These are phyloP conservation scores for Cryphonectria japonica DNA, from an alignment of 2,329 filamentous ascomycete genomes.

Conservation along the genomic window DNA sequence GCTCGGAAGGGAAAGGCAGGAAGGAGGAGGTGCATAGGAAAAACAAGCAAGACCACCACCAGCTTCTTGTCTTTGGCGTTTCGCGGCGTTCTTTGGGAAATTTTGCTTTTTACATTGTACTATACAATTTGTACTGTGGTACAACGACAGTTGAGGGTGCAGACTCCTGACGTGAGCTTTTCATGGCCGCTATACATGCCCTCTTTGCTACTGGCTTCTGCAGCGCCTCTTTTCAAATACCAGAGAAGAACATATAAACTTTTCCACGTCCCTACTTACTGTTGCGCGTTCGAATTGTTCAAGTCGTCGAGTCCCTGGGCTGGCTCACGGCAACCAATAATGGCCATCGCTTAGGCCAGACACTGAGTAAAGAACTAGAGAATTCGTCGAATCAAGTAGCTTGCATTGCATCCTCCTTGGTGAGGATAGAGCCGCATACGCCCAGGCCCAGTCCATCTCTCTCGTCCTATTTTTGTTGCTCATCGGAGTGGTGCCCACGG, in stretches of 20 bases:
- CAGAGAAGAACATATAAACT: background rate
- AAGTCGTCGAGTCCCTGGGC: background rate
- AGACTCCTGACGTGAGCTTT: background rate
- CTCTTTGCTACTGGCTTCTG: background rate
- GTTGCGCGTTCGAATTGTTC: background rate
- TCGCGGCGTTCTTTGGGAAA: slow-evolving; percentile 9
- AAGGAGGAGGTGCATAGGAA: background rate
- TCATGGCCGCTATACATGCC: background rate
- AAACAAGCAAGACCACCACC: background rate
- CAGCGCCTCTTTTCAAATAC: background rate
- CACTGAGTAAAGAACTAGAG: too few relatives aligned
- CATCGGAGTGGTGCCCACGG: too few relatives aligned
- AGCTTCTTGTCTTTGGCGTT: background rate
- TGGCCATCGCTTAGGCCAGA: too few relatives aligned
- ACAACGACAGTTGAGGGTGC: background rate
- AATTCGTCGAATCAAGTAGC: too few relatives aligned
- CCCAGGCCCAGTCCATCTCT: too few relatives aligned
- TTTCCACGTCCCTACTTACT: background rate
- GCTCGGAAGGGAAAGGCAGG: slow-evolving; percentile 4
- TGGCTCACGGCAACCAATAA: too few relatives aligned
- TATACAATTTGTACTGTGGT: background rate
- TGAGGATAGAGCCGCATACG: too few relatives aligned
- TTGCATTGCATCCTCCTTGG: too few relatives aligned
- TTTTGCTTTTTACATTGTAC: background rate
- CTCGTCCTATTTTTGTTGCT: too few relatives aligned